phyloP scores from a whole-genome alignment of 78 protist genomes.

The Dictyostelium brefeldianum region DNA sequence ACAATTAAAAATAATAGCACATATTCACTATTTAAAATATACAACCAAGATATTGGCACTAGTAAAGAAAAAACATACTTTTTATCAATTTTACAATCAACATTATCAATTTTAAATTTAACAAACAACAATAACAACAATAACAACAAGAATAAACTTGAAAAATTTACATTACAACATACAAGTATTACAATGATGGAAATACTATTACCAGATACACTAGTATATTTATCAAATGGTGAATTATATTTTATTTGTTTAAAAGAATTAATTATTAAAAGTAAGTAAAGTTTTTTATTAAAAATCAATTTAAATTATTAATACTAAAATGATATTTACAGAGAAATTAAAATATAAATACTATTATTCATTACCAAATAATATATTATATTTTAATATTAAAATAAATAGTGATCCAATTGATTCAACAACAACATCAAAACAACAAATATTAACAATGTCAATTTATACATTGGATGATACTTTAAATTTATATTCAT shows the following conservation, averaged over 20 bases:
- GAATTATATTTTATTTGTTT: not conserved
- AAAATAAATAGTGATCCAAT: not conserved
- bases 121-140: not conserved
- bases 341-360: not conserved
- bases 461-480: not conserved
- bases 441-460: not conserved
- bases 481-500: not conserved
- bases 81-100: conserved; percentile 4
- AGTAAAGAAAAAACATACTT: not conserved
- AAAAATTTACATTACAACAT: not conserved
- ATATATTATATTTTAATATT: conserved; percentile 9
- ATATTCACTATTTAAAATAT: too few species aligned
- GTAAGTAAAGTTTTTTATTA: too few species aligned
- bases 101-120: not conserved
- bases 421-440: not conserved
- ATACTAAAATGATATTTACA: not conserved
- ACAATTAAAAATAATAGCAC: too few species aligned
- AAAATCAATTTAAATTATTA: not conserved
- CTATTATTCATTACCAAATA: not conserved
- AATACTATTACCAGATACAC: not conserved
- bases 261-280: not conserved
- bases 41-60: too few species aligned
- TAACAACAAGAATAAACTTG: not conserved
- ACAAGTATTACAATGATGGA: not conserved
- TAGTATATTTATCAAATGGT: conserved; percentile 11